These are phyloP conservation scores for Colletotrichum agaves DNA, from an alignment of 2,329 filamentous ascomycete genomes.

Conservation along the genomic window DNA sequence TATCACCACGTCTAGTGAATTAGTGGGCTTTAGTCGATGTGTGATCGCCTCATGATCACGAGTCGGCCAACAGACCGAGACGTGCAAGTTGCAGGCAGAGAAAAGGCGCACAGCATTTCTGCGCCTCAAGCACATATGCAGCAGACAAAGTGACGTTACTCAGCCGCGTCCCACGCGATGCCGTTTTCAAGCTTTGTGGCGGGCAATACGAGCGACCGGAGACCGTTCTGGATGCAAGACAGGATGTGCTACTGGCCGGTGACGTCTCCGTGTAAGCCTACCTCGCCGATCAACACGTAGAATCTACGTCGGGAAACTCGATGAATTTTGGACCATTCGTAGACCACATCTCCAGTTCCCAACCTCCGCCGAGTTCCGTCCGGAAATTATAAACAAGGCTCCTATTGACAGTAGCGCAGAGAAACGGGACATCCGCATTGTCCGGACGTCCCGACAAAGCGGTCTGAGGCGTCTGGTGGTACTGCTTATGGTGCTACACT, in stretches of 20 bases:
- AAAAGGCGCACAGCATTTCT: neutral
- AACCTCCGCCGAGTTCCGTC: neutral
- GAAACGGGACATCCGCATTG: neutral
- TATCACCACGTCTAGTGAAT: neutral
- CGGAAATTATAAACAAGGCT: neutral
- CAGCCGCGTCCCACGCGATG: neutral
- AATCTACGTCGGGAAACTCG: neutral
- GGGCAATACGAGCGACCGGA: conserved; percentile 3
- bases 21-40: neutral
- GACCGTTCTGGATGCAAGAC: neutral
- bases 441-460: conserved; percentile 5
- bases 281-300: conserved; percentile 1
- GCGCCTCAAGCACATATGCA: neutral
- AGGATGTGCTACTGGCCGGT: conserved; percentile 8
- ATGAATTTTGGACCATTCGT: neutral
- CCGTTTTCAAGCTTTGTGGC: conserved; percentile 12
- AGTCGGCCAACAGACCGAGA: neutral
- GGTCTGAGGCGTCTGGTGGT: conserved; percentile 7
- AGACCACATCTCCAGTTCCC: neutral
- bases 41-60: neutral
- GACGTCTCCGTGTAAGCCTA: conserved; percentile 18
- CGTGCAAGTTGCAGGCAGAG: neutral
- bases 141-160: conserved; percentile 3
- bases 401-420: neutral
- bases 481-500: too few species aligned